phyloP scores from a whole-genome alignment of 306 rosid species.

The Spatholobus suberectus region DNA sequence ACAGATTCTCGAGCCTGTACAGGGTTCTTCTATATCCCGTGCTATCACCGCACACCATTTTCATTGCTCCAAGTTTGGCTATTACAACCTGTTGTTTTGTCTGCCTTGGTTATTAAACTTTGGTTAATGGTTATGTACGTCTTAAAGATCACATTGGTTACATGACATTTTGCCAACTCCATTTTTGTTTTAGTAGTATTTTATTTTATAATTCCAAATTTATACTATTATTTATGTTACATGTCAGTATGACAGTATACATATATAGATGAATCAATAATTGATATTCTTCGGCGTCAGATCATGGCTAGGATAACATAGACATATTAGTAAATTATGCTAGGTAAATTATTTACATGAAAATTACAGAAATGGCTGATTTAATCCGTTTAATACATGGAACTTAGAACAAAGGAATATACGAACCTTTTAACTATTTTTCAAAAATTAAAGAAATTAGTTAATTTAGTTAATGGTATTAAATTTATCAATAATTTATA shows the following conservation, averaged over 20 bases:
- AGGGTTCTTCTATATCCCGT: too few species aligned
- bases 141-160: background rate
- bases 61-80: background rate
- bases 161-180: background rate
- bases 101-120: background rate
- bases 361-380: background rate
- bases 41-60: too few species aligned
- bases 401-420: background rate
- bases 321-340: background rate
- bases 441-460: too few species aligned
- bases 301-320: background rate
- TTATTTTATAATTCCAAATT: background rate
- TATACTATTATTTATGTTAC: background rate
- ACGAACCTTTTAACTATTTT: background rate
- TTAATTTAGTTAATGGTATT: too few species aligned
- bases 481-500: too few species aligned
- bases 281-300: background rate
- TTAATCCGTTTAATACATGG: background rate
- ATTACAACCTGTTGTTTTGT: background rate
- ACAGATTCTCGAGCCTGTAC: too few species aligned
- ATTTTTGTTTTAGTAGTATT: background rate
- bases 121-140: background rate
- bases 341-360: background rate
- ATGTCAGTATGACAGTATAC: background rate
- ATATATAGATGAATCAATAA: background rate